Conservation (phyloP, 768 basidiomycete species). For the Crucibulum laeve region DNA sequence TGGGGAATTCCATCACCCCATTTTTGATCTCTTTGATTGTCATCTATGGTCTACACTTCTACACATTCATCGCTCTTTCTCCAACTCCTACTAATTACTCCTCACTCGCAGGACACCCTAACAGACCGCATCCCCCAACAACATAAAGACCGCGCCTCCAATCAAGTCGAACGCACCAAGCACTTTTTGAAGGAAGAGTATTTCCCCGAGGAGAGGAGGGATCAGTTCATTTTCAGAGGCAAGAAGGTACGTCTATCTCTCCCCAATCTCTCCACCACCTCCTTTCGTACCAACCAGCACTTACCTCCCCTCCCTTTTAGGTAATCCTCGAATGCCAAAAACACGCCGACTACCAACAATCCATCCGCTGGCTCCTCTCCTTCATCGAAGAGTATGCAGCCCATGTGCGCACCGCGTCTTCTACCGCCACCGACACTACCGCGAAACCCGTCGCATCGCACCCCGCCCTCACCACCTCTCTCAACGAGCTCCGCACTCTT, state of each 20-base stretch:
- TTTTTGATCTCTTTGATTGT: no score
- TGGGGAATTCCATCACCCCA: no score
- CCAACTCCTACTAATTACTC: no score
- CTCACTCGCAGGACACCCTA: conserved; percentile 5
- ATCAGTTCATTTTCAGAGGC: no score
- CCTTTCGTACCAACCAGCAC: no score
- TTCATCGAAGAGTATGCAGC: conserved; percentile 58
- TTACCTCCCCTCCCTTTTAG: no score
- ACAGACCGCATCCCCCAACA: conserved; percentile 59
- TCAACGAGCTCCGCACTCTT: conserved; percentile 66
- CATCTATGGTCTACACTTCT: no score
- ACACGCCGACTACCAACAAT: conserved; percentile 85
- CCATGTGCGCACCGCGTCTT: conserved; percentile 34
- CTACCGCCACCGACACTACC: not conserved
- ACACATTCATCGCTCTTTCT: no score
- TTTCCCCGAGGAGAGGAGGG: conserved; percentile 83
- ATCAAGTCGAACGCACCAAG: conserved; percentile 54
- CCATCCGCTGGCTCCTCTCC: conserved; percentile 68
- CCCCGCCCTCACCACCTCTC: conserved; percentile 49
- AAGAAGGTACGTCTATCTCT: no score
- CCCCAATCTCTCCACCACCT: no score
- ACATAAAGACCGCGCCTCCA: conserved; percentile 53
- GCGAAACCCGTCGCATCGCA: conserved; percentile 30
- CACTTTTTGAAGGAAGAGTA: conserved; percentile 76
- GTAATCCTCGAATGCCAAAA: conserved; percentile 90